Evolutionary conservation across 306 rosid genomes (phyloP).

Genomic region (Cucumis cinereus): DNA sequence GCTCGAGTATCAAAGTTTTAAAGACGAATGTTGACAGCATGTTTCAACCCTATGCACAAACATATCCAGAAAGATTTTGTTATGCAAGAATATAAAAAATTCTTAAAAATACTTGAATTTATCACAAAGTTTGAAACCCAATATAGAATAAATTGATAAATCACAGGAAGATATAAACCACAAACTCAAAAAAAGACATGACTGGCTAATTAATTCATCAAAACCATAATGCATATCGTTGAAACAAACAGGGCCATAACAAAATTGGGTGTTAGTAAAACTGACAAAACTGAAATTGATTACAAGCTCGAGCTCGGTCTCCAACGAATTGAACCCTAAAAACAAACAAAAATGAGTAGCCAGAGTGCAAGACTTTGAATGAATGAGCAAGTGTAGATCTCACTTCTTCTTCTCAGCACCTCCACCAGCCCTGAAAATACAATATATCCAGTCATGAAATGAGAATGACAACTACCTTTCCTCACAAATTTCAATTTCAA

Average conservation of each 20-base stretch:
- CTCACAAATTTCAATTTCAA: not conserved
- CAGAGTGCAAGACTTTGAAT: not conserved
- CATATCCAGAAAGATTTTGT: no score
- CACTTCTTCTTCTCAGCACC: slow-evolving; percentile 76
- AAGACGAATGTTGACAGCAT: no score
- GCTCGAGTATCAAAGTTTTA: no score
- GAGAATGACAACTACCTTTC: not conserved
- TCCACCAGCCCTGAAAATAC: slow-evolving; percentile 63
- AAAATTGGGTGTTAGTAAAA: not conserved
- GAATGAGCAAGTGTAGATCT: not conserved
- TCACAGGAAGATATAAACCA: not conserved
- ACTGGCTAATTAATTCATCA: not conserved
- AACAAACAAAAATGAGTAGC: not conserved
- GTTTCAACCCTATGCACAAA: no score
- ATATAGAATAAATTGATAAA: no score
- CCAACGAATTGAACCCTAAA: not conserved
- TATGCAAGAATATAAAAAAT: no score
- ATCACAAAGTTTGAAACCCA: no score
- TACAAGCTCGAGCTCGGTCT: not conserved
- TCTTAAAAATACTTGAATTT: no score
- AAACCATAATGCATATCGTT: not conserved
- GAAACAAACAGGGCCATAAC: not conserved
- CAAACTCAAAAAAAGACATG: not conserved
- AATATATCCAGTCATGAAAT: not conserved
- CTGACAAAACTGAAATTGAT: not conserved